A percentile compares a stretch with the other conserved stretches of the same genome.
These are phyloP conservation scores for Colletotrichum tamarilloi DNA, from an alignment of 2,329 filamentous ascomycete species.

Conservation along the genomic window DNA sequence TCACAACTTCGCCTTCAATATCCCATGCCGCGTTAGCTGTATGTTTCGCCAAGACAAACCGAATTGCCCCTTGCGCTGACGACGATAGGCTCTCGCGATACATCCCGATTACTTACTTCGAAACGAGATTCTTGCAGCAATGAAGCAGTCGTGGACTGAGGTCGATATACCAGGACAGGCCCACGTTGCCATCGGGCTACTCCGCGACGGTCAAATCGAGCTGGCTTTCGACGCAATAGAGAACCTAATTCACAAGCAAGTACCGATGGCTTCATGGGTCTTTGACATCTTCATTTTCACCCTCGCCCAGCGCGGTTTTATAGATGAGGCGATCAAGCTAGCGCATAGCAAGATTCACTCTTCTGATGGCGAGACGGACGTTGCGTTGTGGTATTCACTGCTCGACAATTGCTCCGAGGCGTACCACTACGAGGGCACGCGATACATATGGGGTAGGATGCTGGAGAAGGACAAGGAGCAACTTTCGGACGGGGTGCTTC, in stretches of 20 bases:
- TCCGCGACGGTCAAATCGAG: constrained; percentile 87
- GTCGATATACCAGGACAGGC: constrained; percentile 71
- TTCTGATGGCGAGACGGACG: constrained; percentile 45
- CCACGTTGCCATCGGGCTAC: constrained; percentile 76
- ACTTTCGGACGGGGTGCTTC: constrained; percentile 72
- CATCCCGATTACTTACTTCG: constrained; percentile 89
- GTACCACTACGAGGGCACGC: constrained; percentile 72
- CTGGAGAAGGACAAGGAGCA: constrained; percentile 64
- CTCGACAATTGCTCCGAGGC: constrained; percentile 79
- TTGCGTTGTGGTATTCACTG: constrained; percentile 74
- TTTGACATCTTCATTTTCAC: constrained; percentile 81
- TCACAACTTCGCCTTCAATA: constrained; percentile 73
- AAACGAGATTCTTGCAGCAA: constrained; percentile 75
- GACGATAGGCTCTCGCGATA: constrained; percentile 73
- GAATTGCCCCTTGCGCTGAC: constrained; percentile 5
- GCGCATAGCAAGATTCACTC: constrained; percentile 65
- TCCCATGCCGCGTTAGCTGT: constrained; percentile 80
- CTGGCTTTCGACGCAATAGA: constrained; percentile 79
- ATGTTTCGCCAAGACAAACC: constrained; percentile 32
- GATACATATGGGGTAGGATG: constrained; percentile 73
- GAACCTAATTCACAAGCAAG: constrained; percentile 68
- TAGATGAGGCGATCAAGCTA: constrained; percentile 80
- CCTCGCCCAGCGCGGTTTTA: constrained; percentile 76
- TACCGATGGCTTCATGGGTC: constrained; percentile 75
- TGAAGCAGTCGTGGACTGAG: constrained; percentile 79